These are phyloP conservation scores for Psilocybe subaeruginosa DNA, from an alignment of 768 basidiomycete species.

Conservation along the genomic window DNA sequence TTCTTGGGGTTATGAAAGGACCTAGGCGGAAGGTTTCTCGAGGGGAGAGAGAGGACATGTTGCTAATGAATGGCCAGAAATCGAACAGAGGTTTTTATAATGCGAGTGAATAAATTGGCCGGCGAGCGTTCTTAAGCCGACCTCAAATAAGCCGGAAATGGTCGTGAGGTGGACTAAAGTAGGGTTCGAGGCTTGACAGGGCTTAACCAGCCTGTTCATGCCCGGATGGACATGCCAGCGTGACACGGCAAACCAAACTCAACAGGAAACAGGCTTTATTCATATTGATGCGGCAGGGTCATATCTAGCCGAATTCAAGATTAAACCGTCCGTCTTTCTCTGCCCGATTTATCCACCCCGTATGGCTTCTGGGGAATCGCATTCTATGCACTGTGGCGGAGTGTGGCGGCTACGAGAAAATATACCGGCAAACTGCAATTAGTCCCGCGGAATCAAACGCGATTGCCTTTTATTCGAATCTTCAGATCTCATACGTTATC, in stretches of 20 bases:
- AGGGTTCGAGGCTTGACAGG: conserved; percentile 4
- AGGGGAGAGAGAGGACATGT: conserved; percentile 24
- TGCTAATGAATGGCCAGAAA: background rate
- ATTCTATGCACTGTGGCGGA: conserved; percentile 19
- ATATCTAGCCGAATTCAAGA: conserved; percentile 19
- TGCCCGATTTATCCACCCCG: conserved; percentile 20
- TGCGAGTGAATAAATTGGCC: conserved; percentile 12
- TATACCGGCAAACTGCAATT: conserved; percentile 21
- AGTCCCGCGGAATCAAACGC: conserved; percentile 29
- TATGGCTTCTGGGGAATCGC: conserved; percentile 11
- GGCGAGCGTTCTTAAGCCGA: conserved; percentile 20
- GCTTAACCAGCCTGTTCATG: background rate
- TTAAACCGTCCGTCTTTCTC: conserved; percentile 16
- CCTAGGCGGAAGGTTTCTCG: conserved; percentile 59
- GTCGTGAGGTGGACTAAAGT: conserved; percentile 2
- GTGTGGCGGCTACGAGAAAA: conserved; percentile 28
- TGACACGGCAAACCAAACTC: conserved; percentile 13
- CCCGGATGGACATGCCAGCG: conserved; percentile 7
- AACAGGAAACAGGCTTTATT: conserved; percentile 21
- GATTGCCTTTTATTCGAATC: conserved; percentile 12
- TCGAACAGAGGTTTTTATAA: conserved; percentile 15
- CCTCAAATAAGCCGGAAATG: conserved; percentile 15
- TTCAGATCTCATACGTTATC: conserved; percentile 19
- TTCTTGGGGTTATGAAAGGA: conserved; percentile 57
- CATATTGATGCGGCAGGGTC: conserved; percentile 22